Evolutionary conservation across 768 basidiomycete species (phyloP), one percentile per base, ranked within the genome.

Genomic region (Russula dissimulans): DNA sequence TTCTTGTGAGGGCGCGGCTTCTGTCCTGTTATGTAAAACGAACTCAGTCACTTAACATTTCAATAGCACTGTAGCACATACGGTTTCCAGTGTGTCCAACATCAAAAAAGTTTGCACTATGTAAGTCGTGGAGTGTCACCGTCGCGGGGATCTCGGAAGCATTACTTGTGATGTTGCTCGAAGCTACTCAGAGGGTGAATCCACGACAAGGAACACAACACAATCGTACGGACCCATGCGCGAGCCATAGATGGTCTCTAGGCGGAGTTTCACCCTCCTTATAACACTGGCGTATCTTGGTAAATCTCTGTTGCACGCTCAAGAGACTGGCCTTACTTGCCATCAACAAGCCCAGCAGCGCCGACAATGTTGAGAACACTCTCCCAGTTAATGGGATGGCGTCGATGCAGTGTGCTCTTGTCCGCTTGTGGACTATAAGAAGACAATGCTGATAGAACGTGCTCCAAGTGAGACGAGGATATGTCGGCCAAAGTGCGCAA

Each of bases 391-490:
- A 89, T 74, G 5, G 84, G 81, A 51, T 76, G 76, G 8, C 84
- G 72, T 11, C 88, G 79, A 66, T 85, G 81, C 65, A 86, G 86
- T 77, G 84, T 77, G 61, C 82, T 83, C 34, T 79, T 77, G 22
- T 80, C 74, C 2, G 79, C 78, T 2, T 75, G 69, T 9, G 84
- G 85, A 0, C 79, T 78, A 59, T 85, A 81, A 18, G 77, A 74
- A 7, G 80, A 80, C 43, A 89, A 69, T 26, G 79, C 67, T 47
- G 78, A 78, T 31, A 91, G 70, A 18, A 86, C 73, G 6, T 73
- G 75, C 22, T 79, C 74, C 10, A 90, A 74, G 48, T 78, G 75
- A 6, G 70, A 68, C 8, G 78, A 74, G 0, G 81, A 67, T 22
- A 75, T 76, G 18, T 72, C 67, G 7, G 80, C 74, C 32, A 88